Conservation (phyloP, 2,329 filamentous ascomycete species). For the Colletotrichum euphorbiae region DNA sequence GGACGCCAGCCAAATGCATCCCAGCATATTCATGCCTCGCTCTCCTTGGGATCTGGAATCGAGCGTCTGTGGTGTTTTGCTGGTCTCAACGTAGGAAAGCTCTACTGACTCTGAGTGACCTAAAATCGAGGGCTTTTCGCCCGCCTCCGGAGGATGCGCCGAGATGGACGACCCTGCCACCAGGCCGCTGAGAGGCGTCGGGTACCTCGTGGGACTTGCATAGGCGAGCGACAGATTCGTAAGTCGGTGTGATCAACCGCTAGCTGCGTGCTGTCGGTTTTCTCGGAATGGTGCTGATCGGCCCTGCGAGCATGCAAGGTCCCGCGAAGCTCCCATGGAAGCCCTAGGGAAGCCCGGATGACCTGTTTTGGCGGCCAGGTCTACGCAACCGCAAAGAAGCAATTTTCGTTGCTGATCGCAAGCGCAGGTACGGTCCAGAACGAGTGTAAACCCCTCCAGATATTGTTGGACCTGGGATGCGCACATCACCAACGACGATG, state of each 20-base stretch:
- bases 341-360: conserved; percentile 27
- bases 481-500: conserved; percentile 4
- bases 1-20: not conserved
- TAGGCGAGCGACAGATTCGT: conserved; percentile 36
- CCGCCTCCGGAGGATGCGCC: conserved; percentile 11
- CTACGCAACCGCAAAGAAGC: not conserved
- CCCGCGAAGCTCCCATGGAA: conserved; percentile 32
- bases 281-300: conserved; percentile 27
- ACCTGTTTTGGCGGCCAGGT: conserved; percentile 30
- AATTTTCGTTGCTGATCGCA: not conserved
- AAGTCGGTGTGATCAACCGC: conserved; percentile 36
- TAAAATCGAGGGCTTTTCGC: not conserved
- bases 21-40: not conserved
- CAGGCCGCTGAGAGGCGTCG: conserved; percentile 11
- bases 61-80: conserved; percentile 19
- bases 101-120: conserved; percentile 21
- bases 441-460: not conserved
- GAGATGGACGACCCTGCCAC: conserved; percentile 15
- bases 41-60: conserved; percentile 11
- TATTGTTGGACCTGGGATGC: not conserved
- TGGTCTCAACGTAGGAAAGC: conserved; percentile 6
- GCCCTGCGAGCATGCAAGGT: conserved; percentile 33
- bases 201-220: conserved; percentile 24
- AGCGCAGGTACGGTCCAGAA: not conserved
- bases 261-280: conserved; percentile 28